These are phyloP conservation scores for Cordyceps farinosa DNA, from an alignment of 2,329 filamentous ascomycete genomes.

Conservation along the genomic window DNA sequence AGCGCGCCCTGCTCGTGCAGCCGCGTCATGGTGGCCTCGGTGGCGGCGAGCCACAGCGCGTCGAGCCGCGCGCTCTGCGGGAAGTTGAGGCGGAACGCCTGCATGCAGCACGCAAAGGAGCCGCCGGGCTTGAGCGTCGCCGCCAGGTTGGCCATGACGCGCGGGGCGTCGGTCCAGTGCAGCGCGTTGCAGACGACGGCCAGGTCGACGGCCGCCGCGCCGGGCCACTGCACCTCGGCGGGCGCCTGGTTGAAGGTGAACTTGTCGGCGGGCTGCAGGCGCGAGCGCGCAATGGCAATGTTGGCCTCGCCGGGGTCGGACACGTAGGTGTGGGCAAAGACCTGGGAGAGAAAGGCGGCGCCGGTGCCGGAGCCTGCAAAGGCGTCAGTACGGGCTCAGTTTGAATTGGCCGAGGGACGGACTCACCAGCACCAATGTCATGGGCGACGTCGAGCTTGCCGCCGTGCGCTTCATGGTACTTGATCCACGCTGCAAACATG, in stretches of 20 bases:
- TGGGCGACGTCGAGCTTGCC: slow-evolving; percentile 13
- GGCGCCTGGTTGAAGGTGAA: slow-evolving; percentile 10
- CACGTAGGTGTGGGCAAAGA: slow-evolving; percentile 16
- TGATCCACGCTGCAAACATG: slow-evolving; percentile 16
- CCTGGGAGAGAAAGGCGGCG: slow-evolving; percentile 10
- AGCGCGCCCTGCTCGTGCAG: slow-evolving; percentile 4
- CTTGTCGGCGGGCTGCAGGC: neutral
- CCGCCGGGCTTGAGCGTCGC: slow-evolving; percentile 6
- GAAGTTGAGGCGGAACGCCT: slow-evolving; percentile 15
- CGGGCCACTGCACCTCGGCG: slow-evolving; percentile 9
- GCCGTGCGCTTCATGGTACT: slow-evolving; percentile 11
- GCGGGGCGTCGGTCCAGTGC: slow-evolving; percentile 14
- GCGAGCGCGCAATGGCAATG: slow-evolving; percentile 7
- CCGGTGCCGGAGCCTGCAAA: slow-evolving; percentile 10
- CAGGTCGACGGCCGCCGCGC: slow-evolving; percentile 3
- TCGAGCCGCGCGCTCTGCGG: neutral
- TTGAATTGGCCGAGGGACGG: neutral
- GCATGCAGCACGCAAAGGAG: slow-evolving; percentile 14
- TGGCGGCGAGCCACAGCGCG: slow-evolving; percentile 11
- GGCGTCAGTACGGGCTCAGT: neutral
- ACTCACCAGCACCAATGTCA: slow-evolving; percentile 15
- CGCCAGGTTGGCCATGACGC: slow-evolving; percentile 10
- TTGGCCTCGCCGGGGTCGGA: slow-evolving; percentile 18
- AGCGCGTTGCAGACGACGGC: slow-evolving; percentile 17
- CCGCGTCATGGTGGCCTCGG: slow-evolving; percentile 1